These are phyloP conservation scores for Candida vartiovaarae DNA, from an alignment of 805 yeast species.

Conservation along the genomic window DNA sequence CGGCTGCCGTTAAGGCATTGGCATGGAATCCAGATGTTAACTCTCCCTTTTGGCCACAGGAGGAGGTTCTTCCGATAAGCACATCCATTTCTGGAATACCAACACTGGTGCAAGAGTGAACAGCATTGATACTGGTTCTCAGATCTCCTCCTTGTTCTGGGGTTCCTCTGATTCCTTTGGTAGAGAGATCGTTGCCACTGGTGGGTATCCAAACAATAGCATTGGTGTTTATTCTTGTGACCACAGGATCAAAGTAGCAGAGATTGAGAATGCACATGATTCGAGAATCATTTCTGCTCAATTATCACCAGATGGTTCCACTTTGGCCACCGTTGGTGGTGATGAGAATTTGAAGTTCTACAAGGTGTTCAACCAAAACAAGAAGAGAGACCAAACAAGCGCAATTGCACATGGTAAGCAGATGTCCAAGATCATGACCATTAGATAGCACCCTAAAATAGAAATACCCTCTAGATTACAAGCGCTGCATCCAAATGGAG, in stretches of 20 bases:
- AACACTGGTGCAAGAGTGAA: conserved; percentile 82
- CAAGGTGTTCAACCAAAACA: conserved; percentile 68
- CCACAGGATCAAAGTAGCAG: conserved; percentile 79
- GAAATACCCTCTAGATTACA: not conserved
- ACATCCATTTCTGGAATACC: conserved; percentile 93
- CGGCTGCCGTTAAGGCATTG: conserved; percentile 92
- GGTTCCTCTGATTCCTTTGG: conserved; percentile 70
- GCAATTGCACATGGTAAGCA: conserved; percentile 35
- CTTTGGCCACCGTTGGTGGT: conserved; percentile 90
- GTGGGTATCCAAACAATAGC: conserved; percentile 86
- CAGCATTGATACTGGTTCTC: conserved; percentile 86
- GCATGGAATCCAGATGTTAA: conserved; percentile 90
- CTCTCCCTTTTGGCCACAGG: conserved; percentile 86
- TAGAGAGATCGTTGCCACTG: conserved; percentile 82
- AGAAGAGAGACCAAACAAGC: conserved; percentile 27
- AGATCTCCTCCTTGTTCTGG: conserved; percentile 92
- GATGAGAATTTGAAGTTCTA: conserved; percentile 95
- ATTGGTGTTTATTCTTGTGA: conserved; percentile 83
- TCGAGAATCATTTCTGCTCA: conserved; percentile 78
- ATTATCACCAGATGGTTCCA: conserved; percentile 83
- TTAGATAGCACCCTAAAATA: conserved; percentile 26
- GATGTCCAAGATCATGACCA: conserved; percentile 45
- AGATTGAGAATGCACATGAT: conserved; percentile 81
- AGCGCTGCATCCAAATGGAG: no score
- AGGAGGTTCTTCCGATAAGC: conserved; percentile 88